Conservation (phyloP, 768 basidiomycete genomes). For the Amanita jacksonii region DNA sequence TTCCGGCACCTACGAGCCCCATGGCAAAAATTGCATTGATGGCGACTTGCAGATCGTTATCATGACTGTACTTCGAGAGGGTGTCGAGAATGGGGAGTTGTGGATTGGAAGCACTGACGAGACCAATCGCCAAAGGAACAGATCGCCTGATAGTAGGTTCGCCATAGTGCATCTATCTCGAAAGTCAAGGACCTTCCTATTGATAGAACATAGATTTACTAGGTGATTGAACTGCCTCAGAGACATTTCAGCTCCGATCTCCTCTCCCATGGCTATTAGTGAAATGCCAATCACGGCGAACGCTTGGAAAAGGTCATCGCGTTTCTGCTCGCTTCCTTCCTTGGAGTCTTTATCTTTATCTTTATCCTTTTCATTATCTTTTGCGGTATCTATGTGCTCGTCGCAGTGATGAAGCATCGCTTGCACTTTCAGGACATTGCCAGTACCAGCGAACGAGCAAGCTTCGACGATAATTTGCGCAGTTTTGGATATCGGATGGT, state of each 20-base stretch:
- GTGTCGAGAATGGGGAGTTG: slow-evolving; percentile 92
- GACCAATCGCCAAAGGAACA: slow-evolving; percentile 90
- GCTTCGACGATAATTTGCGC: slow-evolving; percentile 89
- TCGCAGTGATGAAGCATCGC: slow-evolving; percentile 88
- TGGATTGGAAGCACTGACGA: slow-evolving; percentile 93
- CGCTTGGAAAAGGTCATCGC: slow-evolving; percentile 80
- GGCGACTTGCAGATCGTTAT: slow-evolving; percentile 94
- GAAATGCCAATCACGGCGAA: slow-evolving; percentile 93
- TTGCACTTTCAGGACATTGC: slow-evolving; percentile 91
- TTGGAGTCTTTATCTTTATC: slow-evolving; percentile 47
- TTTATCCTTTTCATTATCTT: slow-evolving; percentile 44
- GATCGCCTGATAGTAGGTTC: slow-evolving; percentile 87
- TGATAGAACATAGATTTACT: slow-evolving; percentile 33
- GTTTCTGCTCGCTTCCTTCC: slow-evolving; percentile 40
- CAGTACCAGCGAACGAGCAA: slow-evolving; percentile 91
- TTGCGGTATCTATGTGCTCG: slow-evolving; percentile 67
- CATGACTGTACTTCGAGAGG: slow-evolving; percentile 97
- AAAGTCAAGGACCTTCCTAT: slow-evolving; percentile 12
- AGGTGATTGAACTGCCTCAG: slow-evolving; percentile 95
- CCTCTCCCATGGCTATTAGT: slow-evolving; percentile 96
- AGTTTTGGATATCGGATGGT: slow-evolving; percentile 85
- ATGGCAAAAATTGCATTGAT: slow-evolving; percentile 97
- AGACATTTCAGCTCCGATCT: slow-evolving; percentile 97
- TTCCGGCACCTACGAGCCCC: slow-evolving; percentile 96
- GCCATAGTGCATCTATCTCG: slow-evolving; percentile 92